These are phyloP conservation scores for Heliosperma pusillum DNA, from an alignment of 148 eudicot species.

Conservation along the genomic window DNA sequence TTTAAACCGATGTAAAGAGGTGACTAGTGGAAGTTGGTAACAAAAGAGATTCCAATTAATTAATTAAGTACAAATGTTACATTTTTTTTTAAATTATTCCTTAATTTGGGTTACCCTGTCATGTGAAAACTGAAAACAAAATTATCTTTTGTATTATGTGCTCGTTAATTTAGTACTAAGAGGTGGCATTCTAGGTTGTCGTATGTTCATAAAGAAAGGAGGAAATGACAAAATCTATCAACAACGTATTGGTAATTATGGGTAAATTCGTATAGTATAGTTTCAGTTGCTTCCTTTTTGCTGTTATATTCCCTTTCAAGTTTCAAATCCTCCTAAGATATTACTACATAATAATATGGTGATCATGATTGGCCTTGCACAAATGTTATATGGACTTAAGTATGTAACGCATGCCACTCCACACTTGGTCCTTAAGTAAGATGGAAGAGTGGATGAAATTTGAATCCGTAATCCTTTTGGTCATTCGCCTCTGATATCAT, in stretches of 20 bases:
- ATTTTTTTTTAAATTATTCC: conserved; percentile 1
- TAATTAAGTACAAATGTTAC: neutral
- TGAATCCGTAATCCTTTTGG: too few relatives aligned
- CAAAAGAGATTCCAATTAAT: conserved; percentile 5
- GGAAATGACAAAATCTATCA: neutral
- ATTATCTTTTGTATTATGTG: neutral
- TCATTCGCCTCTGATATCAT: too few relatives aligned
- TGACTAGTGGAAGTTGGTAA: conserved; percentile 31
- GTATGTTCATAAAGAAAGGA: neutral
- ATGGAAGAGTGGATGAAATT: too few relatives aligned
- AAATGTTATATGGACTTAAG: too few relatives aligned
- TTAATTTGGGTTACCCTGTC: conserved; percentile 2
- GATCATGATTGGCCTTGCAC: too few relatives aligned
- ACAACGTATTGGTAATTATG: conserved; percentile 6
- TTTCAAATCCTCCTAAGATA: too few relatives aligned
- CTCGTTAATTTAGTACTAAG: neutral
- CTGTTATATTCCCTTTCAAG: too few relatives aligned
- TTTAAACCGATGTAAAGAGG: conserved; percentile 18
- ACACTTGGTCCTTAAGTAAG: too few relatives aligned
- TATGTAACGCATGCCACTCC: too few relatives aligned
- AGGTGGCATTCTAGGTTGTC: neutral
- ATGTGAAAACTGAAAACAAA: conserved; percentile 11
- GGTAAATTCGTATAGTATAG: neutral
- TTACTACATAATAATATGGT: too few relatives aligned
- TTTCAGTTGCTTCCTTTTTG: neutral